Percentiles rank a stretch among this genome's conserved stretches.
Conservation (phyloP, 106 monocot species). For the Xerophyta viscosa region DNA sequence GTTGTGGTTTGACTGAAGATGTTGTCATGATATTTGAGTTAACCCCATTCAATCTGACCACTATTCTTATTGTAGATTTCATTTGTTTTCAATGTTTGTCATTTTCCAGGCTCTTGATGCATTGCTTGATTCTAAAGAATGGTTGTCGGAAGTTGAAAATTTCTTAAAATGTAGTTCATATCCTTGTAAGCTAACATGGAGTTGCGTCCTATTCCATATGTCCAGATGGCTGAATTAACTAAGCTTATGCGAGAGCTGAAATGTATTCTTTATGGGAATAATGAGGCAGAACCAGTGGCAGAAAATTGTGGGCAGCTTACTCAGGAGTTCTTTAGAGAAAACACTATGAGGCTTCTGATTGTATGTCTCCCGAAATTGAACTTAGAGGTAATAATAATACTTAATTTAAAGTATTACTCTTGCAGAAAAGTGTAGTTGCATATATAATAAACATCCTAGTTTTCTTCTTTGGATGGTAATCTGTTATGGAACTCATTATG, state of each 20-base stretch:
- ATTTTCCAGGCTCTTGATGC: too few relatives aligned
- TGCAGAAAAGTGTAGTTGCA: too few relatives aligned
- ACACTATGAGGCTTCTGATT: slow-evolving; percentile 66
- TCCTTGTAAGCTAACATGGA: background rate
- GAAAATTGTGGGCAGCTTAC: slow-evolving; percentile 88
- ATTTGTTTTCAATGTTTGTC: too few relatives aligned
- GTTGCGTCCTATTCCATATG: background rate
- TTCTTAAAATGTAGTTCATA: background rate
- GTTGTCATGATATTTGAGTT: too few relatives aligned
- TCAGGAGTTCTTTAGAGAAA: slow-evolving; percentile 79
- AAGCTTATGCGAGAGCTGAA: slow-evolving; percentile 83
- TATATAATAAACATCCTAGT: too few relatives aligned
- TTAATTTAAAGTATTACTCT: too few relatives aligned
- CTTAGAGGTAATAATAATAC: slow-evolving; percentile 96
- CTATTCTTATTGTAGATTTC: too few relatives aligned
- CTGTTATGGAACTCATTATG: too few relatives aligned
- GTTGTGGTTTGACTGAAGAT: too few relatives aligned
- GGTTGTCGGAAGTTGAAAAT: background rate
- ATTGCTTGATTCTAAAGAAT: too few relatives aligned
- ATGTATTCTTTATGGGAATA: slow-evolving; percentile 79
- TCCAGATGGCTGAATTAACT: slow-evolving; percentile 74
- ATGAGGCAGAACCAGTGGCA: slow-evolving; percentile 69
- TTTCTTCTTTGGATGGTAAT: too few relatives aligned
- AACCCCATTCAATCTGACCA: too few relatives aligned
- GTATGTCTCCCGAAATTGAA: slow-evolving; percentile 75